Evolutionary conservation across 75 land plant species (phyloP).

Genomic region (Larix kaempferi): DNA sequence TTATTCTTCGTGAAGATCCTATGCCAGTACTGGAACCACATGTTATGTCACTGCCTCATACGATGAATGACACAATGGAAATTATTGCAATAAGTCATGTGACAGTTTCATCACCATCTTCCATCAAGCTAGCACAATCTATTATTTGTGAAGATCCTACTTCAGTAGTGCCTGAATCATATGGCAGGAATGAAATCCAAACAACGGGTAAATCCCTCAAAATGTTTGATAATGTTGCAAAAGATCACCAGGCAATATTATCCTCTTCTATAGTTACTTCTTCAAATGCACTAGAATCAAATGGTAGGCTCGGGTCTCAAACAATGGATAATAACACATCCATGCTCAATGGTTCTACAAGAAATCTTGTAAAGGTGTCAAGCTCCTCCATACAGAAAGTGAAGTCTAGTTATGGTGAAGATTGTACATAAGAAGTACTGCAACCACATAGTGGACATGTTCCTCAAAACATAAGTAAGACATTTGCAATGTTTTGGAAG

Average conservation of each 20-base stretch:
- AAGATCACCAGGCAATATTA: not conserved
- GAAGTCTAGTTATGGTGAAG: no score
- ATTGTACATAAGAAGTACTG: no score
- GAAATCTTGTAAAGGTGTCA: no score
- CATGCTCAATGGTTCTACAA: no score
- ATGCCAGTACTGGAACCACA: not conserved
- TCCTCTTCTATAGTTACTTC: not conserved
- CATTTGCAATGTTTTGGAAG: not conserved
- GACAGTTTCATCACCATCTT: not conserved
- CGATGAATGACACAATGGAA: not conserved
- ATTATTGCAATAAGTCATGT: not conserved
- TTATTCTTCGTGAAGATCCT: constrained; percentile 17
- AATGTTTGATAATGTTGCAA: not conserved
- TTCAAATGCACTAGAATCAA: no score
- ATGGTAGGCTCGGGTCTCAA: no score
- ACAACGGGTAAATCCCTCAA: not conserved
- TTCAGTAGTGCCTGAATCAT: not conserved
- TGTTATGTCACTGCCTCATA: not conserved
- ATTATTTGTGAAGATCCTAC: not conserved
- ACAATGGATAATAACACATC: no score
- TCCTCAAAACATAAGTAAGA: not conserved
- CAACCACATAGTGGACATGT: no score
- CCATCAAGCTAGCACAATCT: not conserved
- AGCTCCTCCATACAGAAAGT: no score
- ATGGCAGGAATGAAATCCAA: not conserved